These are phyloP conservation scores for Saussurea involucrata DNA, from an alignment of 129 eudicot genomes.

Conservation along the genomic window DNA sequence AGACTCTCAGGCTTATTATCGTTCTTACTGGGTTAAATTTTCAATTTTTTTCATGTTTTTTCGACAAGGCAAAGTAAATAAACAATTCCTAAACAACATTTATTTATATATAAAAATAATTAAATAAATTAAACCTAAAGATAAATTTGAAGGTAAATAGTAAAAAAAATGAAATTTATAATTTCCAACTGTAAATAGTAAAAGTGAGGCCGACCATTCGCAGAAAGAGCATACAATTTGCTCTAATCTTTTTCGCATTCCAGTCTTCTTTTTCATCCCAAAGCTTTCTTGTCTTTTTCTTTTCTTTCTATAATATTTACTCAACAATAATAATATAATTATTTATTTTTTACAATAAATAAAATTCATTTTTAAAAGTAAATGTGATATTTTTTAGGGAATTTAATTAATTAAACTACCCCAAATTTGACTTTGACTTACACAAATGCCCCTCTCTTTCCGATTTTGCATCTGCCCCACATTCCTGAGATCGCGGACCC, in stretches of 20 bases:
- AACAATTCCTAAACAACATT: too few relatives aligned
- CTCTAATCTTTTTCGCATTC: conserved; percentile 18
- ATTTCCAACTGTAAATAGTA: conserved; percentile 3
- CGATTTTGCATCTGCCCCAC: too few relatives aligned
- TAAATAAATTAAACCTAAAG: neutral
- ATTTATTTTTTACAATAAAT: neutral
- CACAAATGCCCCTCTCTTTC: too few relatives aligned
- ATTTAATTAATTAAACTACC: too few relatives aligned
- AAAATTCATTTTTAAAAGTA: too few relatives aligned
- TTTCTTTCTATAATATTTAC: neutral
- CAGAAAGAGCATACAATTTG: conserved; percentile 32
- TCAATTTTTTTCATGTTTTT: too few relatives aligned
- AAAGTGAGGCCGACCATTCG: conserved; percentile 33
- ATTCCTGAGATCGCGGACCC: too few relatives aligned
- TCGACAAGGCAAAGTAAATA: too few relatives aligned
- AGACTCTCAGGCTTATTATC: too few relatives aligned
- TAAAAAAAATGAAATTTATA: neutral
- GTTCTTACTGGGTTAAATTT: too few relatives aligned
- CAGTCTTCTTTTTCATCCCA: conserved; percentile 25
- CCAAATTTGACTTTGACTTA: too few relatives aligned
- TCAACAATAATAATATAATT: neutral
- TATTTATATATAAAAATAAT: neutral
- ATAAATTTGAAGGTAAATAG: neutral
- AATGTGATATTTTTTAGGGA: too few relatives aligned
- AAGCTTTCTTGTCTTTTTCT: conserved; percentile 14